A percentile compares a stretch with the other conserved stretches of the same genome.
Evolutionary conservation across 2,329 filamentous ascomycete genomes (phyloP).

Genomic region (Penicillium nordicum): DNA sequence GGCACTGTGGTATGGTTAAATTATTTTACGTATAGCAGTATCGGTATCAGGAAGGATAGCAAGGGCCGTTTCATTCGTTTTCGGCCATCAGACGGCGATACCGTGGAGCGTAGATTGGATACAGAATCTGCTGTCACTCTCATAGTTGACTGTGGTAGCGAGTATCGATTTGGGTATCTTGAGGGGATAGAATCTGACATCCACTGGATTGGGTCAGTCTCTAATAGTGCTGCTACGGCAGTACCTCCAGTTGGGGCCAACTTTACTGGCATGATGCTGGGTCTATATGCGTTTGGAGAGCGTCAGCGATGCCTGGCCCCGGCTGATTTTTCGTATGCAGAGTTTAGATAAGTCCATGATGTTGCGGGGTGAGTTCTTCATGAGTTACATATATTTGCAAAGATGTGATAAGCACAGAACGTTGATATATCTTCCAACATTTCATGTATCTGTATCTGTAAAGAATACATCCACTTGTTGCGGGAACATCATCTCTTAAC

Average conservation of each 20-base stretch:
- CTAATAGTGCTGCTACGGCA: conserved; percentile 34
- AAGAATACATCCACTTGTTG: no score
- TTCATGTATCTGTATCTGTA: not conserved
- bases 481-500: not conserved
- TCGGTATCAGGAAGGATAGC: conserved; percentile 36
- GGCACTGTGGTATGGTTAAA: conserved; percentile 56
- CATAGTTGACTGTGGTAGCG: conserved; percentile 29
- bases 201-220: conserved; percentile 29
- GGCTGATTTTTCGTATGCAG: conserved; percentile 42
- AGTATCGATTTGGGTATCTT: conserved; percentile 30
- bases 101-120: conserved; percentile 13
- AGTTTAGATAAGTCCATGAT: conserved; percentile 9
- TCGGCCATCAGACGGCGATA: conserved; percentile 19
- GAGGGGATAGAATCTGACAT: conserved; percentile 2
- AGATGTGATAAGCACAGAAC: not conserved
- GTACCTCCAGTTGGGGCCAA: conserved; percentile 39
- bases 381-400: no score
- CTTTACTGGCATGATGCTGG: conserved; percentile 48
- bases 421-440: not conserved
- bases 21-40: conserved; percentile 45
- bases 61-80: conserved; percentile 26
- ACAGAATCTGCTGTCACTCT: conserved; percentile 24
- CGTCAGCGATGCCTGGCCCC: conserved; percentile 40
- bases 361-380: no score
- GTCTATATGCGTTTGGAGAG: conserved; percentile 46